These are phyloP conservation scores for Fusarium tuaranense DNA, from an alignment of 2,329 filamentous ascomycete species.

Conservation along the genomic window DNA sequence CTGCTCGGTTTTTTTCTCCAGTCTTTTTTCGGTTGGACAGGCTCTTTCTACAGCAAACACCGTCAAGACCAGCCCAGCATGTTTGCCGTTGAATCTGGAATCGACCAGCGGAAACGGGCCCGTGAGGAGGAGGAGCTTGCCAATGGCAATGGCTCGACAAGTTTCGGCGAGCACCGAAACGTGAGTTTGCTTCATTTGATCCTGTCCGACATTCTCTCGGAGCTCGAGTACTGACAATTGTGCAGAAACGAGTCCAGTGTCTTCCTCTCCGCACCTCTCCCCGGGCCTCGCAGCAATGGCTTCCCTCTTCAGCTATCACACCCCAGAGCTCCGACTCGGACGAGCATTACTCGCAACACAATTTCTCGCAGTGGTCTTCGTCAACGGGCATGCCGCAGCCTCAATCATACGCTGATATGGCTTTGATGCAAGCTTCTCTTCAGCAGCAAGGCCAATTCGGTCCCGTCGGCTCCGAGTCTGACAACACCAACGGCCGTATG, in stretches of 20 bases:
- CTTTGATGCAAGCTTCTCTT: slow-evolving; percentile 59
- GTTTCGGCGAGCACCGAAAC: slow-evolving; percentile 64
- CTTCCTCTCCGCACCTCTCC: slow-evolving; percentile 63
- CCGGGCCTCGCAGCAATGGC: slow-evolving; percentile 45
- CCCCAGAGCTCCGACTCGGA: slow-evolving; percentile 56
- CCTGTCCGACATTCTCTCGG: neutral
- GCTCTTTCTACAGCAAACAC: slow-evolving; percentile 5
- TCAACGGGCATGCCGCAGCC: slow-evolving; percentile 31
- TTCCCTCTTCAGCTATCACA: slow-evolving; percentile 50
- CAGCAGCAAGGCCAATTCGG: slow-evolving; percentile 25
- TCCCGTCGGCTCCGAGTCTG: slow-evolving; percentile 31
- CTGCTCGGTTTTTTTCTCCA: slow-evolving; percentile 19
- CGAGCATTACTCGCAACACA: slow-evolving; percentile 49
- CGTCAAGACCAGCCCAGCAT: slow-evolving; percentile 44
- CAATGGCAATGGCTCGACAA: slow-evolving; percentile 50
- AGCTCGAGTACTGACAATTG: slow-evolving; percentile 29
- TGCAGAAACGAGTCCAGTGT: slow-evolving; percentile 66
- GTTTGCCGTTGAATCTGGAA: slow-evolving; percentile 50
- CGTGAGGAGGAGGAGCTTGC: slow-evolving; percentile 59
- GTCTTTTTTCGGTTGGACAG: slow-evolving; percentile 14
- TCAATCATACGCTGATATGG: slow-evolving; percentile 57
- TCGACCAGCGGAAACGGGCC: slow-evolving; percentile 58
- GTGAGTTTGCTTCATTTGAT: slow-evolving; percentile 50
- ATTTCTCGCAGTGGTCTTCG: slow-evolving; percentile 49
- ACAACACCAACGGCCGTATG: slow-evolving; percentile 58